A percentile compares a stretch with the other conserved stretches of the same genome.
These are phyloP conservation scores for Calonectria leucothoes DNA, from an alignment of 2,329 filamentous ascomycete genomes.

Conservation along the genomic window DNA sequence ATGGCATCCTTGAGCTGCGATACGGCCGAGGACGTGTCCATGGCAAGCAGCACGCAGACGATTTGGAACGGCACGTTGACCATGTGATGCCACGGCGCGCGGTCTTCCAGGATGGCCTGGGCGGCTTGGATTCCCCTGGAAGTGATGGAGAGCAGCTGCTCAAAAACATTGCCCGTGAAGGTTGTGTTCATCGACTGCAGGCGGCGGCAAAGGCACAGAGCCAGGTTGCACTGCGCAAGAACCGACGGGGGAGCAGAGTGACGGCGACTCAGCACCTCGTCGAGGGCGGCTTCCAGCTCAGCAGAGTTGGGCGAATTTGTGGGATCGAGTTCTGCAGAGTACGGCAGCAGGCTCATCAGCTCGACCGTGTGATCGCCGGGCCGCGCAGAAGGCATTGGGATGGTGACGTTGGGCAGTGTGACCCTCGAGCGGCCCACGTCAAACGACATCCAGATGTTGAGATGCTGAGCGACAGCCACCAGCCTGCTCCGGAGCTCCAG, in stretches of 20 bases:
- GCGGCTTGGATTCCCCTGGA: slow-evolving; percentile 60
- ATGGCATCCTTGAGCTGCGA: slow-evolving; percentile 62
- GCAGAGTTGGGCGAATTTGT: slow-evolving; percentile 53
- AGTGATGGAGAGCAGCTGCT: slow-evolving; percentile 59
- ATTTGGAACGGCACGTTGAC: slow-evolving; percentile 71
- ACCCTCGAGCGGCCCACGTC: slow-evolving; percentile 67
- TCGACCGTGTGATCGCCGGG: slow-evolving; percentile 58
- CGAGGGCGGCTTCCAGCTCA: slow-evolving; percentile 57
- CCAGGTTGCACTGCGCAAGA: slow-evolving; percentile 65
- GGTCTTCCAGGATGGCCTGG: slow-evolving; percentile 54
- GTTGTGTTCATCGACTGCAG: slow-evolving; percentile 62
- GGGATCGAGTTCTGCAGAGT: slow-evolving; percentile 66
- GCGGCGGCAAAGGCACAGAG: slow-evolving; percentile 66
- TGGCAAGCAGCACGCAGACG: slow-evolving; percentile 65
- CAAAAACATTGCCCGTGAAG: slow-evolving; percentile 55
- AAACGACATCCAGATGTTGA: slow-evolving; percentile 70
- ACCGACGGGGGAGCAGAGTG: slow-evolving; percentile 57
- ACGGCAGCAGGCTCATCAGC: slow-evolving; percentile 63
- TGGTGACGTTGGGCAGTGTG: slow-evolving; percentile 57
- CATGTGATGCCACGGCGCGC: slow-evolving; percentile 68
- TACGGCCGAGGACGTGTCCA: slow-evolving; percentile 63
- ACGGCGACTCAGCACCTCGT: slow-evolving; percentile 51
- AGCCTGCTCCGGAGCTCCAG: slow-evolving; percentile 55
- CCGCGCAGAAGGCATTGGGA: slow-evolving; percentile 51
- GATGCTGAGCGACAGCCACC: slow-evolving; percentile 64